phyloP scores from a whole-genome alignment of 768 basidiomycete species.

The Saitozyma podzolica region DNA sequence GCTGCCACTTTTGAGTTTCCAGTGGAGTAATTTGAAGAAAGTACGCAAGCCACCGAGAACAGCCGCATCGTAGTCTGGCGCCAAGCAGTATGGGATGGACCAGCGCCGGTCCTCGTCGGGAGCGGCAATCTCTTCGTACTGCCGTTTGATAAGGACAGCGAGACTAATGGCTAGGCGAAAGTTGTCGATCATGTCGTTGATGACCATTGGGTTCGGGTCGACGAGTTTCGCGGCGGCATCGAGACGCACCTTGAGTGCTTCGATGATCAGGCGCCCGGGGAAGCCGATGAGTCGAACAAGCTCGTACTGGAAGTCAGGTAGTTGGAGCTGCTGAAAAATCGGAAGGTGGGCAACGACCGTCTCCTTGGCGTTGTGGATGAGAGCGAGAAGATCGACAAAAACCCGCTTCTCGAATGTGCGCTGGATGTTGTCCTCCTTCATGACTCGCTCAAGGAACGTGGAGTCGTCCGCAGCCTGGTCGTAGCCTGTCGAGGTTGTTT shows the following conservation, averaged over 20 bases:
- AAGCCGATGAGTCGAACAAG: constrained; percentile 92
- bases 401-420: constrained; percentile 79
- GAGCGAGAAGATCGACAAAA: constrained; percentile 73
- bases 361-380: constrained; percentile 80
- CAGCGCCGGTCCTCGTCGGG: constrained; percentile 85
- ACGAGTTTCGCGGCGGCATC: constrained; percentile 77
- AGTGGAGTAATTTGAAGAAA: constrained; percentile 92
- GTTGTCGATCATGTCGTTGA: constrained; percentile 92
- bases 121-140: constrained; percentile 86
- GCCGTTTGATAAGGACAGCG: constrained; percentile 90
- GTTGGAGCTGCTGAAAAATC: constrained; percentile 79
- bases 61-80: constrained; percentile 83
- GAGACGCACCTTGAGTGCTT: constrained; percentile 81
- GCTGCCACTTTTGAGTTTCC: constrained; percentile 89
- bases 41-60: constrained; percentile 81
- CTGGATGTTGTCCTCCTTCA: constrained; percentile 96
- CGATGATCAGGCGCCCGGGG: constrained; percentile 90
- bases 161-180: constrained; percentile 85
- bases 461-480: constrained; percentile 61
- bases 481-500: constrained; percentile 14
- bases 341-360: constrained; percentile 77
- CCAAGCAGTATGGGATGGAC: constrained; percentile 84
- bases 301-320: constrained; percentile 82
- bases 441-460: constrained; percentile 86
- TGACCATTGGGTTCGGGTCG: constrained; percentile 83